These are phyloP conservation scores for Paraurostyla sp. DNA, from an alignment of 73 alveolate genomes.

Conservation along the genomic window DNA sequence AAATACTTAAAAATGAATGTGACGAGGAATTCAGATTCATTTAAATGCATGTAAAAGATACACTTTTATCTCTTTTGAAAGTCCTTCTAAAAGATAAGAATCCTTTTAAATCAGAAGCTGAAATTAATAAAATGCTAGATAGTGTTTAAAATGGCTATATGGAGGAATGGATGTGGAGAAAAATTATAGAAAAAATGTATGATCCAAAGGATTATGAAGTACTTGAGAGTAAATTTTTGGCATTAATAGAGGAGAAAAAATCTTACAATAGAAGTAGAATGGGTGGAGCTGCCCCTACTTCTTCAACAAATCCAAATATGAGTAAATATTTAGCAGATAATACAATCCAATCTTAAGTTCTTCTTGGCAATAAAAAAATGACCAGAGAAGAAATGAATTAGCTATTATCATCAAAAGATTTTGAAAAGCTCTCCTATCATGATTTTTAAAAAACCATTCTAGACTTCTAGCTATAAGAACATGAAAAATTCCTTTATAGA, in stretches of 20 bases:
- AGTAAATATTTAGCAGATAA: slow-evolving; percentile 30
- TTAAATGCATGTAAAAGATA: slow-evolving; percentile 93
- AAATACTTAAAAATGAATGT: slow-evolving; percentile 97
- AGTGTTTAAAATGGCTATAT: slow-evolving; percentile 80
- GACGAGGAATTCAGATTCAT: slow-evolving; percentile 97
- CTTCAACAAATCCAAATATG: too few relatives aligned
- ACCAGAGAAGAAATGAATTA: slow-evolving; percentile 88
- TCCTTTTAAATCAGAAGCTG: slow-evolving; percentile 92
- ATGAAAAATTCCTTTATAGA: slow-evolving; percentile 92
- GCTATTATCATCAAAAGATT: slow-evolving; percentile 79
- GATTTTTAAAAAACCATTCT: slow-evolving; percentile 87
- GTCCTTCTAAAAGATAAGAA: slow-evolving; percentile 84
- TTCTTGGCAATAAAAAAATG: slow-evolving; percentile 74
- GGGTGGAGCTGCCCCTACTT: slow-evolving; percentile 26
- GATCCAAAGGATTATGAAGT: slow-evolving; percentile 92
- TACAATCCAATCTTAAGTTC: slow-evolving; percentile 78
- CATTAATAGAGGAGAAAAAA: slow-evolving; percentile 69
- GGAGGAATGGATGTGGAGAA: slow-evolving; percentile 96
- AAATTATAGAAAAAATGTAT: slow-evolving; percentile 96
- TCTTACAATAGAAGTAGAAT: background rate
- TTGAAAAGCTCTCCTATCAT: slow-evolving; percentile 81
- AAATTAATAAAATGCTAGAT: slow-evolving; percentile 86
- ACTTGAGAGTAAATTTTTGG: slow-evolving; percentile 55
- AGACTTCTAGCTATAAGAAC: slow-evolving; percentile 96
- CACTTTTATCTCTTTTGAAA: slow-evolving; percentile 90